Conservation (phyloP, 176 grass and related monocot genomes). For the Rhynchospora pubera region DNA sequence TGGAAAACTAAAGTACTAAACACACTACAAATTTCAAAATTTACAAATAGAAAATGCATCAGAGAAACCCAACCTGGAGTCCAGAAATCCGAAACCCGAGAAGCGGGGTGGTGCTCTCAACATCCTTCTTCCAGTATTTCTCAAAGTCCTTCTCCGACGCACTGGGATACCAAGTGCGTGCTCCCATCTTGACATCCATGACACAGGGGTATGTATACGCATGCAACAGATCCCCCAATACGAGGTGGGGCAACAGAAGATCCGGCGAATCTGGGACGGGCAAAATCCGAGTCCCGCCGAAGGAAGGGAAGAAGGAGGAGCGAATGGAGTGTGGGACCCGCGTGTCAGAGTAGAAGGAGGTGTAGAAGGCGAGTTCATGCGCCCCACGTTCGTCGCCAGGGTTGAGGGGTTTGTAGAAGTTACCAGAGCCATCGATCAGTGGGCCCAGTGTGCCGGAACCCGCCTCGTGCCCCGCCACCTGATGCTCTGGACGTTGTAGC, state of each 20-base stretch:
- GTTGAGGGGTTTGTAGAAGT: conserved; percentile 77
- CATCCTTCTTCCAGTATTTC: conserved; percentile 73
- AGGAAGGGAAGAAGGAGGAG: conserved; percentile 47
- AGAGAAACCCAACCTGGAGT: conserved; percentile 27
- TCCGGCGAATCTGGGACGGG: conserved; percentile 25
- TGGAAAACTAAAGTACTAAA: neutral
- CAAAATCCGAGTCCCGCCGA: conserved; percentile 52
- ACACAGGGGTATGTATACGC: conserved; percentile 45
- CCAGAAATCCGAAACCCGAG: conserved; percentile 73
- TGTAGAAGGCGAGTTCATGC: conserved; percentile 63
- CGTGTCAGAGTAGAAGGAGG: conserved; percentile 39
- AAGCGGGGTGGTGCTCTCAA: conserved; percentile 38
- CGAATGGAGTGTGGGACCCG: conserved; percentile 32
- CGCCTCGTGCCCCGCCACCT: conserved; percentile 59
- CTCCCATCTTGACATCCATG: conserved; percentile 85
- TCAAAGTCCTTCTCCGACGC: conserved; percentile 45
- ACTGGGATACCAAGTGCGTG: conserved; percentile 46
- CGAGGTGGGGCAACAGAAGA: conserved; percentile 37
- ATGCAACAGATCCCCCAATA: conserved; percentile 55
- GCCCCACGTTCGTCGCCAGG: conserved; percentile 41
- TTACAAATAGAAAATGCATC: neutral
- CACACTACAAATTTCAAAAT: neutral
- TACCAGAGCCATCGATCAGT: conserved; percentile 44
- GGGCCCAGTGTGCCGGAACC: conserved; percentile 31
- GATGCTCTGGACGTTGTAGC: conserved; percentile 62